A percentile compares a stretch with the other conserved stretches of the same genome.
phyloP scores from a whole-genome alignment of 306 rosid species.

The Notholithocarpus densiflorus region DNA sequence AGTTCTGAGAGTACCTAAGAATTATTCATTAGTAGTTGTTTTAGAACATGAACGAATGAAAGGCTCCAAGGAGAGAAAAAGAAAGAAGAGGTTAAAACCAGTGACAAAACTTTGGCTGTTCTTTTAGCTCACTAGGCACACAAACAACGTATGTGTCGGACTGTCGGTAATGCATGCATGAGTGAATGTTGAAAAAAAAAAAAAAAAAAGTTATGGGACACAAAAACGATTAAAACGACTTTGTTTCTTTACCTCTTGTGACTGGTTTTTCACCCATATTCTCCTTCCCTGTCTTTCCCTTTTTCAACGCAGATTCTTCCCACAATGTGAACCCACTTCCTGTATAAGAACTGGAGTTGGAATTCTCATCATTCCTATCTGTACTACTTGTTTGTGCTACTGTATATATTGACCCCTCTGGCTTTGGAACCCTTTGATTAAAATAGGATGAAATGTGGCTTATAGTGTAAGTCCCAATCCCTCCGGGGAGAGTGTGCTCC shows the following conservation, averaged over 20 bases:
- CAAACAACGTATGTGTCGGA: not conserved
- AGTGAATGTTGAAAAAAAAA: not conserved
- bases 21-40: too few species aligned
- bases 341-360: conserved; percentile 77
- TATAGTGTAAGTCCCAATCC: conserved; percentile 93
- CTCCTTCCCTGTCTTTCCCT: conserved; percentile 95
- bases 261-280: conserved; percentile 54
- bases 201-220: too few species aligned
- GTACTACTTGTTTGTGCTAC: conserved; percentile 55
- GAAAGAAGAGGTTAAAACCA: too few species aligned
- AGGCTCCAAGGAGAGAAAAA: too few species aligned
- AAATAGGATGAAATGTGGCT: conserved; percentile 62
- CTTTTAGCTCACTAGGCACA: not conserved
- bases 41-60: too few species aligned
- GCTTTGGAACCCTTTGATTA: conserved; percentile 70
- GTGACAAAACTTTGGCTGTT: too few species aligned
- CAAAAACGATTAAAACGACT: not conserved
- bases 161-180: not conserved
- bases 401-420: conserved; percentile 52
- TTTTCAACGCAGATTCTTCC: conserved; percentile 75
- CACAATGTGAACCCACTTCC: conserved; percentile 90
- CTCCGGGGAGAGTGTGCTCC: conserved; percentile 88
- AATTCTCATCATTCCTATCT: conserved; percentile 72
- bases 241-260: conserved; percentile 44
- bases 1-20: fast-evolving